phyloP scores from a whole-genome alignment of 106 monocot species.

The Dioscorea dumetorum region DNA sequence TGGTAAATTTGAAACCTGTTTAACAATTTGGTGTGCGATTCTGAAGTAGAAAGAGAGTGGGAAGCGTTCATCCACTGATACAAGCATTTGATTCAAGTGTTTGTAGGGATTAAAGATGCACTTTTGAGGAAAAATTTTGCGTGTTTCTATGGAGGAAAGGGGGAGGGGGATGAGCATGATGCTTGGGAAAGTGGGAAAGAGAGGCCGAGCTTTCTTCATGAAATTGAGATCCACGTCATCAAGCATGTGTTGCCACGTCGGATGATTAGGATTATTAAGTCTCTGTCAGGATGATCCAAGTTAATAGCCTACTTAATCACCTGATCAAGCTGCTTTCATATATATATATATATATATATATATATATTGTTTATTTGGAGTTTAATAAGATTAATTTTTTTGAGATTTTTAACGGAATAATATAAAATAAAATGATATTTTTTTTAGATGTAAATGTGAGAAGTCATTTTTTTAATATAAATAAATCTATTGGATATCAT shows the following conservation, averaged over 20 bases:
- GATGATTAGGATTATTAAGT: neutral
- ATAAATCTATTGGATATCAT: too few species aligned
- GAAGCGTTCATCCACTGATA: constrained; percentile 9
- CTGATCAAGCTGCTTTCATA: too few species aligned
- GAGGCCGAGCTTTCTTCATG: neutral
- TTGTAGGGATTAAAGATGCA: neutral
- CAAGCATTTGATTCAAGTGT: neutral
- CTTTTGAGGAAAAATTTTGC: neutral
- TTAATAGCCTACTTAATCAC: neutral
- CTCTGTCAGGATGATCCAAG: neutral
- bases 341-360: too few species aligned
- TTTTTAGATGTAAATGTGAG: too few species aligned
- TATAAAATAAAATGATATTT: too few species aligned
- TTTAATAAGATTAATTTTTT: too few species aligned
- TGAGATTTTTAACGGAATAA: too few species aligned
- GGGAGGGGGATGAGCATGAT: neutral
- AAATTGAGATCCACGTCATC: neutral
- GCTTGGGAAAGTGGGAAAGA: neutral
- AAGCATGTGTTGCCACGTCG: neutral
- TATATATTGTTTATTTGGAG: too few species aligned
- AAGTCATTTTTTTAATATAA: too few species aligned
- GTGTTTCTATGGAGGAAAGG: too few species aligned
- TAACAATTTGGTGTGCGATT: constrained; percentile 11
- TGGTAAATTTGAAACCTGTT: neutral
- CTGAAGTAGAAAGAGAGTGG: constrained; percentile 25